Percentiles rank a stretch among this genome's conserved stretches.
Evolutionary conservation across 805 yeast genomes (phyloP).

Genomic region (Kuraishia ogatae): DNA sequence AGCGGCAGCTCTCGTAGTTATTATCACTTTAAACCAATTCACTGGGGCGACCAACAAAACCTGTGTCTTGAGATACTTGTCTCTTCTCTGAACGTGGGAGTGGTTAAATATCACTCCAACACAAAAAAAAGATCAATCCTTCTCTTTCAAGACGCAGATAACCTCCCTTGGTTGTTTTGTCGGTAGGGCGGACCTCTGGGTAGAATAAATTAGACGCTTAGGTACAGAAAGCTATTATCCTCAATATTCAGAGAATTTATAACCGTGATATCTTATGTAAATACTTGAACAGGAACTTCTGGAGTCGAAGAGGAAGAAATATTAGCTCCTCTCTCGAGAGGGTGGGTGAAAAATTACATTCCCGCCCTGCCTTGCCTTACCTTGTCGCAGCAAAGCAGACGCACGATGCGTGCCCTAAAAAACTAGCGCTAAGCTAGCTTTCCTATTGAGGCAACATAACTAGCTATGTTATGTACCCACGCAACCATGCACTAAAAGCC

Average conservation of each 20-base stretch:
- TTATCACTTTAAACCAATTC: conserved; percentile 1
- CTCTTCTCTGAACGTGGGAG: background rate
- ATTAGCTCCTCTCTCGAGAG: background rate
- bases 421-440: background rate
- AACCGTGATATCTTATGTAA: background rate
- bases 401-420: background rate
- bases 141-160: background rate
- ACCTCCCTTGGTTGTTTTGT: background rate
- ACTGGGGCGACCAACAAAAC: conserved; percentile 4
- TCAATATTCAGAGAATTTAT: background rate
- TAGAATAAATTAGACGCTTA: background rate
- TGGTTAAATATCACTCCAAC: background rate
- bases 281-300: background rate
- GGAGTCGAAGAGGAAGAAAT: background rate
- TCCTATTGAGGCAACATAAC: background rate
- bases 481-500: background rate
- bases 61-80: background rate
- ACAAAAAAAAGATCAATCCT: background rate
- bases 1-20: conserved; percentile 46
- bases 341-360: background rate
- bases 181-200: conserved; percentile 1
- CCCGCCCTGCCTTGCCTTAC: background rate
- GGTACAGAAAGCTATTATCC: background rate
- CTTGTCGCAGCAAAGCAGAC: background rate
- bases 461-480: background rate